Evolutionary conservation across 192 early-diverging fungal species (phyloP), one percentile per base, ranked within the genome.

Genomic region (Ambispora gerdemannii): DNA sequence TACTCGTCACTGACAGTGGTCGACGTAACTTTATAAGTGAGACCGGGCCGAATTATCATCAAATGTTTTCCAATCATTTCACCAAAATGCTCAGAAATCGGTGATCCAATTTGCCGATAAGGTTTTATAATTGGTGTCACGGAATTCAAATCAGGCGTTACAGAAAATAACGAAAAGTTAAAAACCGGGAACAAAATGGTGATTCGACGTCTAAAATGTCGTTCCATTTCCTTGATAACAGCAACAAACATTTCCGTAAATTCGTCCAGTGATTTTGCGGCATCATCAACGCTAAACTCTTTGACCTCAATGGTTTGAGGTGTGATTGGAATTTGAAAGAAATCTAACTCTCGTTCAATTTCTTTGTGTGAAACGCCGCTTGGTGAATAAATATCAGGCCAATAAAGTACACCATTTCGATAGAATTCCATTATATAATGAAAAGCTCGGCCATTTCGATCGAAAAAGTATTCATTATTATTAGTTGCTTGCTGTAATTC

Each of bases 391-490:
- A 43, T 10, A 15, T 43, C 15, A 10, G 38, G 55, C 55, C 55
- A 58, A 0, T 20, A 13, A 30, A 20, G 20, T 3, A 13, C 34
- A 22, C 63, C 63, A 31, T 27, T 64, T 2, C 63, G 34, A 31
- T 64, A 64, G 47, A 47, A 64, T 50, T 64, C 63, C 34, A 64
- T 64, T 3, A 64, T 20, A 20, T 47, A 36, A 15, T 13, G 20
- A 64, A 64, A 64, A 20, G 63, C 63, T 22, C 30, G 2, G 2
- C 35, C 35, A 50, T 64, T 24, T 50, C 63, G 25, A 35, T 64
- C 63, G 24, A 64, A 64, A 50, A 64, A 64, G 63, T 50, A 64
- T 64, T 64, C 63, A 22, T 64, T 50, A 1, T 59, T 15, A 1
- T 64, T 31, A 25, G 24, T 31, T 4, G 31, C 11, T 50, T 35